Evolutionary conservation across 495 filamentous ascomycete genomes (phyloP), one percentile per base, ranked within the genome.

Genomic region (Neurospora intermedia): DNA sequence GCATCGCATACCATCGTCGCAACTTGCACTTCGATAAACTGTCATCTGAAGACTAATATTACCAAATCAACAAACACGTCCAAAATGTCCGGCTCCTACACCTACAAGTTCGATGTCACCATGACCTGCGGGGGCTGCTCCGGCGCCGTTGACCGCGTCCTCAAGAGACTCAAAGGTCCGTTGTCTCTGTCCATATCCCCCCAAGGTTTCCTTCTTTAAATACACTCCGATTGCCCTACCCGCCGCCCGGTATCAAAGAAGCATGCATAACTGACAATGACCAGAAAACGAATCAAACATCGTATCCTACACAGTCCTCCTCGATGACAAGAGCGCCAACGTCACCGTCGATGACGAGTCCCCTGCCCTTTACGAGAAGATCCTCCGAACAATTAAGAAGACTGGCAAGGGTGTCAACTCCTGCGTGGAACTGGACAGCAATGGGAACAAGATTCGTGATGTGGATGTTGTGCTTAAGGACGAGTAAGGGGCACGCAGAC

Each of bases 131-230:
- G 88, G 78, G 89, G 91, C 77, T 91, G 88, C 84, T 90, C 89
- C 0, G 84, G 85, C 72, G 86, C 87, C 16, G 82, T 99, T 8
- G 92, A 96, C 77, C 86, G 93, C n/a, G 93, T 97, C n/a, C 87
- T 99, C n/a, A 94, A 92, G 82, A 97, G 91, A 83, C 87, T 97
- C 0, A 92, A 98, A 13, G 96, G 96, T 97, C 78, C 45, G 85
- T 82, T 59, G 48, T 38, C 48, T 70, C 42, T 71, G 35, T 38
- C 43, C 39, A 43, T 18, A 23, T 18, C 69, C 23, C 45, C 6
- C 48, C 23, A 70, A 35, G 39, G 69, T 39, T 16, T 15, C 16
- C 16, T 16, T n/a, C 42, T 38, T 38, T 46, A 70, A 71, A 59
- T 39, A 45, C 20, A 38, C 39, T 48, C 40, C 45, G 45, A 38